phyloP scores from a whole-genome alignment of 208 protist species.

The Acanthamoeba castellanii region DNA sequence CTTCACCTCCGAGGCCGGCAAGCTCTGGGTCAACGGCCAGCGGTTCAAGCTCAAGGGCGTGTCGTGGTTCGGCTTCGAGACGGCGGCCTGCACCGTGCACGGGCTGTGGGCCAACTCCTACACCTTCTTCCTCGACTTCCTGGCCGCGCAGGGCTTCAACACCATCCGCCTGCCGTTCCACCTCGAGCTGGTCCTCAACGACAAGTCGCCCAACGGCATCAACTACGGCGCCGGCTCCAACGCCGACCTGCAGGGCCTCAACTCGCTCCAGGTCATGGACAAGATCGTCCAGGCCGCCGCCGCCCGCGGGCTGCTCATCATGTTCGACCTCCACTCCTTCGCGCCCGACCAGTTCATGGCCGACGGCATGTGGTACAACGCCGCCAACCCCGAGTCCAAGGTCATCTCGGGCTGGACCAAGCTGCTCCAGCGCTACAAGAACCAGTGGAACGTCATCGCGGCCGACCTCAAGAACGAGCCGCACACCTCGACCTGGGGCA shows the following conservation, averaged over 20 bases:
- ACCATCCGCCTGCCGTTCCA: conserved; percentile 73
- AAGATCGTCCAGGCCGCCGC: conserved; percentile 37
- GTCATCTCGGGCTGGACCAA: conserved; percentile 13
- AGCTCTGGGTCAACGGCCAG: conserved; percentile 40
- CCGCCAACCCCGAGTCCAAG: conserved; percentile 13
- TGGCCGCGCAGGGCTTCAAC: conserved; percentile 35
- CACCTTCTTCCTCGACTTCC: conserved; percentile 40
- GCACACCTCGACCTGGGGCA: conserved; percentile 31
- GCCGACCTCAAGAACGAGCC: conserved; percentile 57
- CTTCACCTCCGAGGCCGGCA: conserved; percentile 26
- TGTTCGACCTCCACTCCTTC: conserved; percentile 47
- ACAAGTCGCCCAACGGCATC: conserved; percentile 73
- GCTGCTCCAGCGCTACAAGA: background rate
- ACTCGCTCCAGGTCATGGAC: conserved; percentile 14
- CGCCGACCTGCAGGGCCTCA: conserved; percentile 60
- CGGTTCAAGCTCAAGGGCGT: conserved; percentile 31
- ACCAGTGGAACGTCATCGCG: conserved; percentile 67
- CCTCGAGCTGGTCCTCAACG: conserved; percentile 74
- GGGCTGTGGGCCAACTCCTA: conserved; percentile 37
- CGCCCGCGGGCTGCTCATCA: background rate
- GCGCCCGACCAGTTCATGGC: background rate
- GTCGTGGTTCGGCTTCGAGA: conserved; percentile 70
- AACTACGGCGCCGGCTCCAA: conserved; percentile 75
- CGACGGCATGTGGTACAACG: conserved; percentile 67
- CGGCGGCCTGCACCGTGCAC: background rate